Evolutionary conservation across 441 rosid genomes (phyloP).

Genomic region (Adansonia madagascariensis): DNA sequence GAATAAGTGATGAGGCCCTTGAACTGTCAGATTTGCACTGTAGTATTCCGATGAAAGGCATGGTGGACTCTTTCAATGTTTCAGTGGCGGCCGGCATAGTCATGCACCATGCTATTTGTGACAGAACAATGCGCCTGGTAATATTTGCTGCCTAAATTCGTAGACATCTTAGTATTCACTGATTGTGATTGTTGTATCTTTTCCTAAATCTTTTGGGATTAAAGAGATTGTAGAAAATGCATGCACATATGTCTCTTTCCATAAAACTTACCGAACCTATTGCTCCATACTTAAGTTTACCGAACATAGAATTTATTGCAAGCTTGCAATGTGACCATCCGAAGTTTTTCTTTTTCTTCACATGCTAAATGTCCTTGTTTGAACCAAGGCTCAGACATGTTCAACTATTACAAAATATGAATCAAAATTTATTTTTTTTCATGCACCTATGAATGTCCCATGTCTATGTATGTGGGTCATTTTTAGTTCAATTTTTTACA

Average conservation of each 20-base stretch:
- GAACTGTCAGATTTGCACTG: slow-evolving; percentile 77
- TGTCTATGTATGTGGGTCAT: too few species aligned
- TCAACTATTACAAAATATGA: too few species aligned
- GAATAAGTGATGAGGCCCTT: slow-evolving; percentile 82
- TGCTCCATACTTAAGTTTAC: background rate
- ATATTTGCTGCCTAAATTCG: background rate
- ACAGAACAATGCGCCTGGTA: slow-evolving; percentile 83
- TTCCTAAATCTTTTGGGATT: background rate
- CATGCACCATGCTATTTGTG: slow-evolving; percentile 91
- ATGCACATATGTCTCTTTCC: background rate
- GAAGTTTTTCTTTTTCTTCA: background rate
- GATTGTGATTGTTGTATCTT: background rate
- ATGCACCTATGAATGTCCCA: too few species aligned
- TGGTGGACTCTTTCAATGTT: slow-evolving; percentile 97
- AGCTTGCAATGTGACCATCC: background rate
- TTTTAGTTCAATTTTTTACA: background rate
- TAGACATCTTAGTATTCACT: background rate
- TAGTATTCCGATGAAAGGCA: slow-evolving; percentile 94
- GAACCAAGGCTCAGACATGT: too few species aligned
- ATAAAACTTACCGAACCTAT: background rate
- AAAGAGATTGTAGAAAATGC: background rate
- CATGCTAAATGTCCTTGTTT: too few species aligned
- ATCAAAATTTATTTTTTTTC: too few species aligned
- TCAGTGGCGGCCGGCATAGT: slow-evolving; percentile 95
- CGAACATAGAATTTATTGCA: background rate